phyloP scores from a whole-genome alignment of 352 stramenopile genomes.

The Phytophthora nicotianae region DNA sequence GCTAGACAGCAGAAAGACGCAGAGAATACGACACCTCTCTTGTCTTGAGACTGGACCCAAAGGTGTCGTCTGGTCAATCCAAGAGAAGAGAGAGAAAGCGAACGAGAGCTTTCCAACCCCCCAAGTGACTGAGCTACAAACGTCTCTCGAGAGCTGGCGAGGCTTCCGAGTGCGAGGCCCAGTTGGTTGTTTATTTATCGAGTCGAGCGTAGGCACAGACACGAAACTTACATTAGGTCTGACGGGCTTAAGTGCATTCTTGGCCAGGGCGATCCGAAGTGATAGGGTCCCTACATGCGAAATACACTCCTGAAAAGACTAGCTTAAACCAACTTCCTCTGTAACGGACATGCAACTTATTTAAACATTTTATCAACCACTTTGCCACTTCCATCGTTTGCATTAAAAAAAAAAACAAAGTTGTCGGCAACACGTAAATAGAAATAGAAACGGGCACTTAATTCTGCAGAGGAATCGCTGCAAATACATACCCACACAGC shows the following conservation, averaged over 20 bases:
- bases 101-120: not conserved
- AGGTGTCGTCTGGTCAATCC: conserved; percentile 15
- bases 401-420: too few relatives aligned
- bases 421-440: conserved; percentile 3
- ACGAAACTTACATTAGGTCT: conserved; percentile 18
- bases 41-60: conserved; percentile 5
- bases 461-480: conserved; percentile 6
- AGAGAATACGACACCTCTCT: conserved; percentile 3
- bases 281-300: conserved; percentile 35
- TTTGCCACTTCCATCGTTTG: too few relatives aligned
- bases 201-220: conserved; percentile 37
- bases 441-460: not conserved
- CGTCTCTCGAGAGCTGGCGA: conserved; percentile 14
- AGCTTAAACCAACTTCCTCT: conserved; percentile 3
- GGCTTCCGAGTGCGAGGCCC: conserved; percentile 12
- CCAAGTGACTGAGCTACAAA: conserved; percentile 11
- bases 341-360: conserved; percentile 26
- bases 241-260: conserved; percentile 25
- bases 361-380: not conserved
- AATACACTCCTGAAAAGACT: conserved; percentile 38
- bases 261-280: conserved; percentile 35
- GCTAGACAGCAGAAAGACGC: conserved; percentile 25
- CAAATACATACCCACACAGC: conserved; percentile 28
- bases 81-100: conserved; percentile 15
- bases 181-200: conserved; percentile 49